Conservation (phyloP, 257 asterid genomes). For the Ehretia macrophylla region DNA sequence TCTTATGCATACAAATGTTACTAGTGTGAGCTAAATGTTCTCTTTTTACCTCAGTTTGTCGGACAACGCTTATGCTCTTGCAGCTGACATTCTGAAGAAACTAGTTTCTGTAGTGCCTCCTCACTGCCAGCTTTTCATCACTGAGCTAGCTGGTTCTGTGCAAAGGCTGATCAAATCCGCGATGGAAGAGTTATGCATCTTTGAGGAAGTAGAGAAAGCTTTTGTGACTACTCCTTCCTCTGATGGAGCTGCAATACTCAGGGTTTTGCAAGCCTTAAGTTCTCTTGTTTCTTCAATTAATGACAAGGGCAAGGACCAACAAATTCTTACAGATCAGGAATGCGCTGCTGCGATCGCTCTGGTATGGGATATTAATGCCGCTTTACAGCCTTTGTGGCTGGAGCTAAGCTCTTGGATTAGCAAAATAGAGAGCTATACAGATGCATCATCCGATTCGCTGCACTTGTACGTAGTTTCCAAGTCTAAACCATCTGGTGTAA, state of each 20-base stretch:
- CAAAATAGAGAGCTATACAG: slow-evolving; percentile 82
- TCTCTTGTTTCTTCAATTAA: slow-evolving; percentile 63
- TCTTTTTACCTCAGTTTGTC: slow-evolving; percentile 55
- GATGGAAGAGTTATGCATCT: slow-evolving; percentile 61
- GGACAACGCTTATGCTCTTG: slow-evolving; percentile 83
- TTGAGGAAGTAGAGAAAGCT: slow-evolving; percentile 76
- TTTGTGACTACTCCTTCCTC: slow-evolving; percentile 56
- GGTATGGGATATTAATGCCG: slow-evolving; percentile 64
- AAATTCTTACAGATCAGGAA: slow-evolving; percentile 44
- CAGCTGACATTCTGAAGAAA: slow-evolving; percentile 73
- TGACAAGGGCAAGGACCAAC: slow-evolving; percentile 51
- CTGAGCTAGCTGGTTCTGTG: slow-evolving; percentile 80
- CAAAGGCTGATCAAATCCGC: slow-evolving; percentile 76
- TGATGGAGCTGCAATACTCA: slow-evolving; percentile 86
- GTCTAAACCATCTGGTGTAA: slow-evolving; percentile 52
- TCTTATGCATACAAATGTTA: neutral
- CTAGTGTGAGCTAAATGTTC: neutral
- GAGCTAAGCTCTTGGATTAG: slow-evolving; percentile 84
- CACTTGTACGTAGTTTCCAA: slow-evolving; percentile 34
- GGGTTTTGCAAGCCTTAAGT: slow-evolving; percentile 89
- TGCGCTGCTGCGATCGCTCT: slow-evolving; percentile 47
- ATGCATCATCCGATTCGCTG: slow-evolving; percentile 51
- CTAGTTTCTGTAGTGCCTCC: slow-evolving; percentile 76
- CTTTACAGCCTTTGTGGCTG: slow-evolving; percentile 91
- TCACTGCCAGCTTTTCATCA: slow-evolving; percentile 74